Evolutionary conservation across 768 basidiomycete genomes (phyloP).

Genomic region (Naematelia aurantialba): DNA sequence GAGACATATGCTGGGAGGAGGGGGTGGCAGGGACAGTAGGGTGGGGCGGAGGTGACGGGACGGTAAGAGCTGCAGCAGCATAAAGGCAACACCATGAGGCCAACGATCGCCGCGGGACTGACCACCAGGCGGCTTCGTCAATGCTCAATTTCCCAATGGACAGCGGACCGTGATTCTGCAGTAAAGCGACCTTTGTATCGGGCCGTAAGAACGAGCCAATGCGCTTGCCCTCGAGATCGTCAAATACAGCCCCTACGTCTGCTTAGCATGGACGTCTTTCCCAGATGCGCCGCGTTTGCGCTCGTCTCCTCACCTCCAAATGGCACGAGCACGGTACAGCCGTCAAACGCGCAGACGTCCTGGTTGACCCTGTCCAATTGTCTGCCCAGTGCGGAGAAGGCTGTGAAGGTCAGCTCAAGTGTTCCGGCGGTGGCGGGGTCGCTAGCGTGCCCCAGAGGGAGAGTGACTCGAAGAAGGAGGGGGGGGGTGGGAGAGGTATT

Average conservation of each 20-base stretch:
- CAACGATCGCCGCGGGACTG: neutral
- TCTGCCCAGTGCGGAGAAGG: slow-evolving; percentile 27
- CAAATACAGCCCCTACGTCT: slow-evolving; percentile 33
- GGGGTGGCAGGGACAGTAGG: no score
- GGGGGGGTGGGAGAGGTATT: no score
- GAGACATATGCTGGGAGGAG: no score
- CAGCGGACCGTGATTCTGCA: slow-evolving; percentile 32
- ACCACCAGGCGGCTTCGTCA: slow-evolving; percentile 38
- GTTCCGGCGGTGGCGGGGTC: no score
- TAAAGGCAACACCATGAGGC: no score
- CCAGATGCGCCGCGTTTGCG: neutral
- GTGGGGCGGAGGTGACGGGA: no score
- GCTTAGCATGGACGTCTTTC: no score
- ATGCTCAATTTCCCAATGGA: slow-evolving; percentile 26
- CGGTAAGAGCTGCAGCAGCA: no score
- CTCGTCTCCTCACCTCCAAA: slow-evolving; percentile 24
- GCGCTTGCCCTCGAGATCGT: slow-evolving; percentile 25
- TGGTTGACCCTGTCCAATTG: slow-evolving; percentile 33
- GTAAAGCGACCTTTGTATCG: slow-evolving; percentile 23
- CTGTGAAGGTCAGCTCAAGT: no score
- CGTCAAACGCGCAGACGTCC: slow-evolving; percentile 31
- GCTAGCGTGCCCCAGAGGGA: no score
- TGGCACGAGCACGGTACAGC: slow-evolving; percentile 24
- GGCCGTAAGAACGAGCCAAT: slow-evolving; percentile 18
- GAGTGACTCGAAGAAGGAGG: no score